Evolutionary conservation across 2,329 filamentous ascomycete species (phyloP), one percentile per base, ranked within the genome.

Genomic region (Cercospora sesami): DNA sequence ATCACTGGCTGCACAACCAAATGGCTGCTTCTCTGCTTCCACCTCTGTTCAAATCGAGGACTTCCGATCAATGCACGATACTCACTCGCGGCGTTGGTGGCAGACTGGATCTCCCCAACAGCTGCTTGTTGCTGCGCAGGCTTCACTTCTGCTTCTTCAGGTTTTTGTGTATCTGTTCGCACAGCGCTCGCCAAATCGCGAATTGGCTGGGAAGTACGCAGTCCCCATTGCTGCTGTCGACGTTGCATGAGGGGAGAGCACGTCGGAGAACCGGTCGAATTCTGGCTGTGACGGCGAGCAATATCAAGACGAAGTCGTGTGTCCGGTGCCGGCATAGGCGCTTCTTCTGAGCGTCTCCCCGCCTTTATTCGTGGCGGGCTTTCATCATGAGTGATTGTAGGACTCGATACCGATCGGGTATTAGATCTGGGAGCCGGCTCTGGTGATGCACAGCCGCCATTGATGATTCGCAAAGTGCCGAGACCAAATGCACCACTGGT

Each of bases 391-490:
- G 18, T 51, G 45, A 51, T 51, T 26, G 45, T 14, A 14, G 45
- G 45, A 6, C 14, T 23, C 18, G 45, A 51, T 9, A 21, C 45
- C 4, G 45, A 51, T 14, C 45, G 45, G 21, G 18, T 14, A 51
- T 65, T 68, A 5, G 67, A 64, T 16, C 68, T 68, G 60, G 78
- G 72, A 67, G 80, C 81, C 3, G 80, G 77, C 58, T 80, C 80
- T 14, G 83, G 83, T 3, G 83, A 84, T 9, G 81, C 77, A 16
- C 79, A 77, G 8, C 65, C 42, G 21, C 83, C 83, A 66, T 85
- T 85, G 5, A 81, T 83, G 18, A 85, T 79, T 18, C 80, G 77
- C 8, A 84, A 75, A 3, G 81, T 80, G 7, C 83, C 83, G 6
- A 80, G 76, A 65, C 79, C 75, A 63, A 81, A 77, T 31, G 74